A percentile compares a stretch with the other conserved stretches of the same genome.
Conservation (phyloP, 306 rosid genomes). For the Ammopiptanthus mongolicus region DNA sequence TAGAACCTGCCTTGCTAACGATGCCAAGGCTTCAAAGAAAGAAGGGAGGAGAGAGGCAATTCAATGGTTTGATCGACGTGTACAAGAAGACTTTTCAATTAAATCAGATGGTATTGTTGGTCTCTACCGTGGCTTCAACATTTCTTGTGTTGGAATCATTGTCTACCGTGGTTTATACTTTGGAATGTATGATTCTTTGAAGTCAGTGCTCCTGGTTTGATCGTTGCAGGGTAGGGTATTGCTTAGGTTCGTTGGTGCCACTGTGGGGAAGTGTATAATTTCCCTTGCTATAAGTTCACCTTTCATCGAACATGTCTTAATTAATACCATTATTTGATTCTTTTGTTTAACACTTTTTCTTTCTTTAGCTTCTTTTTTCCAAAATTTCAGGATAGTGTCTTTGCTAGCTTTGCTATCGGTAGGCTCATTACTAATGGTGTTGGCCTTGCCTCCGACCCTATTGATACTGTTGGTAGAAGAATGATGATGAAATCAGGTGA, state of each 20-base stretch:
- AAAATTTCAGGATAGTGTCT: conserved; percentile 65
- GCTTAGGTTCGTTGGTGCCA: no score
- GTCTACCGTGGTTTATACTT: conserved; percentile 83
- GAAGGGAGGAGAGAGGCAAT: conserved; percentile 76
- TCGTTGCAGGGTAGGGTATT: conserved; percentile 30
- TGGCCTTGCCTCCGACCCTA: conserved; percentile 62
- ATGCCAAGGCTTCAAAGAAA: conserved; percentile 56
- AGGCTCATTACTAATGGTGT: conserved; percentile 72
- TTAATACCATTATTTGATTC: neutral
- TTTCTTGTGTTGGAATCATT: conserved; percentile 66
- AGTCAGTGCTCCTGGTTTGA: conserved; percentile 64
- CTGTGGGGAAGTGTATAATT: no score
- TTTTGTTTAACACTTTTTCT: neutral
- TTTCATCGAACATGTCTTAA: neutral
- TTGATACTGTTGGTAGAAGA: conserved; percentile 81
- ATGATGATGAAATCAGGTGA: conserved; percentile 96
- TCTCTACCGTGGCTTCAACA: conserved; percentile 79
- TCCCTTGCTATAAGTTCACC: no score
- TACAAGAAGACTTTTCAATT: conserved; percentile 67
- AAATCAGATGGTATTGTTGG: conserved; percentile 73
- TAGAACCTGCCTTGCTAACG: conserved; percentile 70
- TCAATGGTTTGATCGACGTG: conserved; percentile 73
- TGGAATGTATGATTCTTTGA: conserved; percentile 79
- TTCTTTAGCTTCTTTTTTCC: neutral
- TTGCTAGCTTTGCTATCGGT: conserved; percentile 82